Base-by-base conservation (phyloP, 2,329 filamentous ascomycete species). In the Neonectria hederae region DNA sequence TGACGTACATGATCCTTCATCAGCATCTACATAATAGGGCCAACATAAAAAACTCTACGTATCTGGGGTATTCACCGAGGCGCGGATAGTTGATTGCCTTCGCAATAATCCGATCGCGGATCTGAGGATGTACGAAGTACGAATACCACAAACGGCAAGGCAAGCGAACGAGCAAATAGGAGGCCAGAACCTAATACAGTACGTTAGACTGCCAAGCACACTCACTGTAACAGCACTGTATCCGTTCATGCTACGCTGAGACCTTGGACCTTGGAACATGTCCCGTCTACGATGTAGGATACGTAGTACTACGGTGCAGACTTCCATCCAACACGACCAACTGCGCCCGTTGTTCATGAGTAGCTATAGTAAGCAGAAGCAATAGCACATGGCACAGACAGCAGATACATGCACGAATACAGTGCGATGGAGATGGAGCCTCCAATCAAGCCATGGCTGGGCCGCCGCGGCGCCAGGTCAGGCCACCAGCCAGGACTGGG, bases 401-500 rank as follows among this genome's bases (percentile, higher is more conserved):
- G 28, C 28, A 28, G 28, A 10, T 9, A 10, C 45, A 48, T 22
- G n/a, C 22, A 26, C 14, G 9, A 5, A 26, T 17, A n/a, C 14
- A n/a, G 35, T 38, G 35, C 35, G 9, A 22, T 19, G 26, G 21
- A 19, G 17, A 9, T 11, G 26, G 13, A 30, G 14, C 22, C 48
- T 42, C 38, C 30, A 38, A 48, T 56, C 38, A 35, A 53, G 54
- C 53, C 48, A 53, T 54, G 54, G 48, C 46, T 58, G 28, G 40
- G 32, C 26, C 45, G 42, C 61, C 55, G 28, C 49, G 55, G 51
- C 55, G 42, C 45, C 35, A 43, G 35, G 55, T 63, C 55, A 63
- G 55, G 38, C 61, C 55, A 63, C 40, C 38, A 9, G 42, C 54
- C 21, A 26, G 22, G 38, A 51, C 48, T 21, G 53, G 53, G 54